Base-by-base conservation (phyloP, 768 basidiomycete genomes). In the Cubamyces sp. region DNA sequence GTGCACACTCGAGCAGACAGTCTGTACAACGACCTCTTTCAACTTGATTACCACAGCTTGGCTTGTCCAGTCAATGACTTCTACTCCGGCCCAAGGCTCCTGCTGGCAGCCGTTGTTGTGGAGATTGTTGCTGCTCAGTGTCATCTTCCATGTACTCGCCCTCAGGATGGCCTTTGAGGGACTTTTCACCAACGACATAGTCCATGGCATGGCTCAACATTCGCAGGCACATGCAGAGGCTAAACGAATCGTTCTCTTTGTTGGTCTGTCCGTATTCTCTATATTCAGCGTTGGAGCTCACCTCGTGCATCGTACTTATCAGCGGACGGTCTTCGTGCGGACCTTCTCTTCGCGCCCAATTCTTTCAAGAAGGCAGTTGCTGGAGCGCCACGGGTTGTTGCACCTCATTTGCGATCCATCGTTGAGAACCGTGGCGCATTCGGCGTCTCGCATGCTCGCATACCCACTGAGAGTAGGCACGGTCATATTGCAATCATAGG, bases 401-500 rank as follows among this genome's bases (percentile, higher is more conserved):
- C 93, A 3, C 93, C 92, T 0, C 79, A 91, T 73, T 71, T 95
- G 21, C 83, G 89, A 51, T 83, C 84, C 15, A 86, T 94, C 55
- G 79, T 80, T 11, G 82, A 88, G 64, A 75, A 74, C 6, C 77
- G 87, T 55, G 92, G 93, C 18, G 88, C 88, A 5, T 94, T 88
- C 73, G 93, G 93, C 6, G 81, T 95, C 23, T 92, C 89, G 5
- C 92, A 94, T 72, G 94, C 92, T 0, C 81, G 85, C 25, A 92
- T 94, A 3, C 93, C 93, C 19, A 95, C 93, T 4, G 93, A 95
- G 68, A 92, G 89, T 72, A 77, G 93, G 23, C 92, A 93, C 1
- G 93, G 93, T 8, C 93, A 94, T 72, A 91, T 95, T 23, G 92
- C 93, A 19, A 83, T 95, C 55, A 93, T 94, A 63, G 93, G 89